Evolutionary conservation across 2,329 filamentous ascomycete species (phyloP).

Genomic region (Phialophora chinensis): DNA sequence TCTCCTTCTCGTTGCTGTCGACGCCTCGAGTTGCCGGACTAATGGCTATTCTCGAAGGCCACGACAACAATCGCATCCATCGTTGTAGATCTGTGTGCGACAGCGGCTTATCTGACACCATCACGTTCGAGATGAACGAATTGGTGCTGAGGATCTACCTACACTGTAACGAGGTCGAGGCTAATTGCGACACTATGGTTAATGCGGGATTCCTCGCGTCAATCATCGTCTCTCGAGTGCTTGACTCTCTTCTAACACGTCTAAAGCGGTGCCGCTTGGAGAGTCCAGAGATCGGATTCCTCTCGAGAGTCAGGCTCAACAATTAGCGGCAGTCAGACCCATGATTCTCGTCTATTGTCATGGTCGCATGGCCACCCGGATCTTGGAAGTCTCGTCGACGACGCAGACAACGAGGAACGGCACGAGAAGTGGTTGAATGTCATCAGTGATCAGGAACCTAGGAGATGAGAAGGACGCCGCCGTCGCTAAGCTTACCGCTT

Average conservation of each 20-base stretch:
- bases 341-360: background rate
- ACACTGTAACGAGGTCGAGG: background rate
- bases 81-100: background rate
- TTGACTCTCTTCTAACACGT: background rate
- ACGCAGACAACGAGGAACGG: background rate
- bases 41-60: background rate
- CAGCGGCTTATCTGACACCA: background rate
- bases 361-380: background rate
- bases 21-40: background rate
- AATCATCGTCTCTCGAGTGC: background rate
- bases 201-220: slow-evolving; percentile 3
- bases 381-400: background rate
- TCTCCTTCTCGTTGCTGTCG: background rate
- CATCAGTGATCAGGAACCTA: background rate
- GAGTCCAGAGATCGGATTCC: background rate
- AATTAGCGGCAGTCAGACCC: background rate
- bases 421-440: background rate
- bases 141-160: slow-evolving; percentile 8
- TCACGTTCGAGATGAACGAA: slow-evolving; percentile 7
- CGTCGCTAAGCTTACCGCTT: background rate
- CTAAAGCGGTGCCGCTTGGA: background rate
- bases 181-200: background rate
- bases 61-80: background rate
- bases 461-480: background rate
- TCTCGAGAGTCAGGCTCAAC: background rate